phyloP scores from a whole-genome alignment of 116 monocot genomes.

The Iris pallida region DNA sequence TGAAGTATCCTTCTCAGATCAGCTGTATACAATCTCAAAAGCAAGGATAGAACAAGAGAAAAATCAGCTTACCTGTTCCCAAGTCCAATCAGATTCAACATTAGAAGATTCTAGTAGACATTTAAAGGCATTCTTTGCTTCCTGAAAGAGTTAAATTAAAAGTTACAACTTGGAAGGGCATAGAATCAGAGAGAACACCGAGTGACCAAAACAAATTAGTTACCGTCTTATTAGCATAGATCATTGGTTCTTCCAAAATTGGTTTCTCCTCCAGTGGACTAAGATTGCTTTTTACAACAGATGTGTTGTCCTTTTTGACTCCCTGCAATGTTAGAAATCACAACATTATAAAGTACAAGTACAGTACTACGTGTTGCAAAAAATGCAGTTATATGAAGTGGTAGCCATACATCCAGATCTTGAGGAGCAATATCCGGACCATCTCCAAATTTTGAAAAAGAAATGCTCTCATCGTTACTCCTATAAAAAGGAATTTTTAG shows the following conservation, averaged over 20 bases:
- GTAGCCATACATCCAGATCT: conserved; percentile 45
- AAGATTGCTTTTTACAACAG: conserved; percentile 48
- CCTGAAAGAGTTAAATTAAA: conserved; percentile 36
- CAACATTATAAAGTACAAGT: no score
- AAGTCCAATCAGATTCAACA: conserved; percentile 95
- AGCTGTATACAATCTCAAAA: not conserved
- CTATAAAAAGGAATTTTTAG: conserved; percentile 19
- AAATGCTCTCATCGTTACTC: conserved; percentile 20
- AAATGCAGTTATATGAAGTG: no score
- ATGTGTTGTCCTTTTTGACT: conserved; percentile 43
- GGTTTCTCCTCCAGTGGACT: conserved; percentile 66
- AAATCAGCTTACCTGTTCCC: conserved; percentile 74
- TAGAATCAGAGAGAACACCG: not conserved
- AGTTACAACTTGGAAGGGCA: not conserved
- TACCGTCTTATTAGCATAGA: conserved; percentile 93
- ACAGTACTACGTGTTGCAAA: no score
- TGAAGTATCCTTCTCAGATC: conserved; percentile 19
- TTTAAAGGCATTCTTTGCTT: conserved; percentile 96
- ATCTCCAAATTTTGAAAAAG: conserved; percentile 23
- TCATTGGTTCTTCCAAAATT: conserved; percentile 58
- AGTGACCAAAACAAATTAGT: not conserved
- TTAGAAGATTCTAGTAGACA: conserved; percentile 76
- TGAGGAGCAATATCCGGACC: conserved; percentile 28
- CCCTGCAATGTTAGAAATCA: no score
- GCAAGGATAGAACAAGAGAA: conserved; percentile 1